Conservation (phyloP, 176 grass and related monocot species). For the Avena insularis region DNA sequence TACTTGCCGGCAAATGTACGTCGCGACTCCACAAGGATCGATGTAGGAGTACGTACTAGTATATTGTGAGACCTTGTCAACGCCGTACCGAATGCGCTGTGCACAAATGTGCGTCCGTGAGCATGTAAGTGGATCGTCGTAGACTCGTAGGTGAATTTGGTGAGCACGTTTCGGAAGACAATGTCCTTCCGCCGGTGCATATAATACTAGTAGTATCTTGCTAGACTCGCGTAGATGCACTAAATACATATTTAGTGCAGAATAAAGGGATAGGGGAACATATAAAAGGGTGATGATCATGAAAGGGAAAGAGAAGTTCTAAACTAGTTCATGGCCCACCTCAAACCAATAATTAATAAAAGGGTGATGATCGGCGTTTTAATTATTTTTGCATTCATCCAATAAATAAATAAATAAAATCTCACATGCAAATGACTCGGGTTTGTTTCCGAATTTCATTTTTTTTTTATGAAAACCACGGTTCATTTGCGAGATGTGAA, state of each 20-base stretch:
- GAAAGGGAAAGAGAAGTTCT: not conserved
- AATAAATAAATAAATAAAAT: too few species aligned
- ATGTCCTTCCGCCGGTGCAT: constrained; percentile 12
- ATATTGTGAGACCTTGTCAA: not conserved
- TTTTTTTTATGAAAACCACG: too few species aligned
- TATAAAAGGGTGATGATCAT: not conserved
- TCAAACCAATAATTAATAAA: not conserved
- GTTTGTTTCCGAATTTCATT: too few species aligned
- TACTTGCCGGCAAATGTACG: not conserved
- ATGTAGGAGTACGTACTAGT: not conserved
- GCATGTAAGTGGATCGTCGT: not conserved
- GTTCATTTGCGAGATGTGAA: too few species aligned
- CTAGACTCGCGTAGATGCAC: not conserved
- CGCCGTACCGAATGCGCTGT: not conserved
- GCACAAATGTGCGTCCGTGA: too few species aligned
- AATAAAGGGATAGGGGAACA: constrained; percentile 37
- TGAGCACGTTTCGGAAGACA: not conserved
- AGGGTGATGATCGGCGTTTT: too few species aligned
- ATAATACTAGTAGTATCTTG: not conserved
- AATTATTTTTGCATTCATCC: too few species aligned
- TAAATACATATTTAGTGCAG: not conserved
- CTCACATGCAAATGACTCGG: too few species aligned
- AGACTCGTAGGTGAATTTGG: not conserved
- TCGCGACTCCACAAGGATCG: not conserved
- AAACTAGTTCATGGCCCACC: not conserved